These are phyloP conservation scores for Cryptococcus sp. DNA, from an alignment of 1,284 basidiomycete genomes.

Conservation along the genomic window DNA sequence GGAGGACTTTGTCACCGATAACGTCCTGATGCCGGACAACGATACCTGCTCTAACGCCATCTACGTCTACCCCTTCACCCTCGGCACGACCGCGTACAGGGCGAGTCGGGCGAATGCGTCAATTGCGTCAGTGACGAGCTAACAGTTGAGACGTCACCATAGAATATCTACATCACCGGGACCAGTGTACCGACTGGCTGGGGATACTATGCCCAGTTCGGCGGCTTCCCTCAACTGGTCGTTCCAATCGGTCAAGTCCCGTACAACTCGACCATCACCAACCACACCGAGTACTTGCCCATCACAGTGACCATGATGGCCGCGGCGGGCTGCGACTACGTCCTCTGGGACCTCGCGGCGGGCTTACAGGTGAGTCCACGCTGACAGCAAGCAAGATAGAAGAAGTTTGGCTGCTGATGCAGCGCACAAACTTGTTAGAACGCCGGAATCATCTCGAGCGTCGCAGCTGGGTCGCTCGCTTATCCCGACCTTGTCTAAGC, in stretches of 20 bases:
- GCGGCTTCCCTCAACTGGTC: conserved; percentile 52
- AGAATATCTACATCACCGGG: conserved; percentile 29
- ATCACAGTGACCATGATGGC: conserved; percentile 54
- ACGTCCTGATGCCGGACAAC: conserved; percentile 44
- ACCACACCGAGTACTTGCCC: conserved; percentile 53
- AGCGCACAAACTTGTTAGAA: conserved; percentile 15
- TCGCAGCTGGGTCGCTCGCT: conserved; percentile 7
- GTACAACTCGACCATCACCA: conserved; percentile 54
- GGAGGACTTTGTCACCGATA: conserved; percentile 51
- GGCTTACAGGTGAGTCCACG: conserved; percentile 28
- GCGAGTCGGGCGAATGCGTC: too few relatives aligned
- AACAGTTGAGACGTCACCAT: background rate
- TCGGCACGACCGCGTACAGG: conserved; percentile 8
- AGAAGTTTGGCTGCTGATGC: too few relatives aligned
- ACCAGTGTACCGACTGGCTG: conserved; percentile 42
- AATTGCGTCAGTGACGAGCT: too few relatives aligned
- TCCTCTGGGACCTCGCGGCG: conserved; percentile 54
- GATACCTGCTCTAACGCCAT: conserved; percentile 53
- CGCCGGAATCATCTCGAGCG: conserved; percentile 4
- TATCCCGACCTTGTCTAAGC: background rate
- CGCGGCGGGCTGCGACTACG: conserved; percentile 54
- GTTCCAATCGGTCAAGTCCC: conserved; percentile 55
- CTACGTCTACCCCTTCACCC: conserved; percentile 50
- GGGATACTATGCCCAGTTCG: conserved; percentile 31
- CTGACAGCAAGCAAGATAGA: too few relatives aligned